Evolutionary conservation across 2,329 filamentous ascomycete species (phyloP), one percentile per base, ranked within the genome.

Genomic region (Alternaria infectoria): DNA sequence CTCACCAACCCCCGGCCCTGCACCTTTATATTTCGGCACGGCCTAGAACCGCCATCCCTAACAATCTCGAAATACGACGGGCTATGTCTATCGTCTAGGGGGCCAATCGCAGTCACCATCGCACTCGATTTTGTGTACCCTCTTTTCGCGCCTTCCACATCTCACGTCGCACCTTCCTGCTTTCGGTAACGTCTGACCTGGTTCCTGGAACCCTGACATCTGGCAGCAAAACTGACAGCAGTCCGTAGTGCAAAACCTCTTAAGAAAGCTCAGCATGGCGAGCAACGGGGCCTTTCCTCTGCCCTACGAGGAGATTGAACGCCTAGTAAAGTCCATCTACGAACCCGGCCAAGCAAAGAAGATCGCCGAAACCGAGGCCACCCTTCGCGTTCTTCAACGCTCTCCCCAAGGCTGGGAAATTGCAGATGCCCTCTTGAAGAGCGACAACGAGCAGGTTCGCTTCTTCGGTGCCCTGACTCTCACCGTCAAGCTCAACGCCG

Each of bases 381-480:
- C 90, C 13, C 84, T 99, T 13, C 92, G 96, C 66, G 85, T 86
- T 25, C 83, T 97, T 17, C 96, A 98, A 76, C 89, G 89, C 69
- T 92, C 93, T 3, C 85, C 90, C 2, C 86, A 92, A 73, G 95
- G 93, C 58, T 99, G 96, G 96, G 86, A 91, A 59, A 86, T 97
- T 49, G 93, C 93, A 19, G 90, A 95, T 74, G 88, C 88, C 55
- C 84, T 98, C 13, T 83, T 97, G 11, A 83, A 83, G 54, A 89
- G 88, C 64, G 82, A 87, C 21, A 89, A 92, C 69, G 87, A 91
- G 64, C 90, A 94, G 72, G 88, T 96, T 69, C 91, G 91, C 68
- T 98, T 98, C 81, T 97, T 97, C 77, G 96, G 93, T 13, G 95
- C 94, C 28, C 85, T 97, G 62, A 98, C 95, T 0, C 91, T 97